Base-by-base conservation (phyloP, 345 rosid species). In the Arabis alpina region DNA sequence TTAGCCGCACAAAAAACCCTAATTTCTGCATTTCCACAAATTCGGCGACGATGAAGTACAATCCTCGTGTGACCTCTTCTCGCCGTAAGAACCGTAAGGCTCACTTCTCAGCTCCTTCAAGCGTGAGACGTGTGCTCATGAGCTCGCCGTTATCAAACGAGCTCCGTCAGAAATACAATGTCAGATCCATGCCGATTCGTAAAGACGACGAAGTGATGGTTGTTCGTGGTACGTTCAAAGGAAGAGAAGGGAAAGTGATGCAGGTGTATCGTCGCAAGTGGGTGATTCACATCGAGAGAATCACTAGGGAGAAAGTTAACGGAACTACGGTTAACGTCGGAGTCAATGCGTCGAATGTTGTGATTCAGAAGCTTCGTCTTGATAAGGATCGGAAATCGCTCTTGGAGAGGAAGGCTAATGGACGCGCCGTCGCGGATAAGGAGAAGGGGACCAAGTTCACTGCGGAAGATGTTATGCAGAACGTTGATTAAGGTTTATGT, bases 51-150 rank as follows among this genome's bases (percentile, higher is more conserved):
- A 88, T 88, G 93, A 88, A 88, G 87, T 80, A 60, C 82, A 88
- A 84, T 48, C 85, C 93, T 6, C 60, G 88, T 34, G 90, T 88
- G 5, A 57, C 85, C 6, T 85, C 90, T 27, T 84, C 88, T 51
- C 87, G 93, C 65, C 81, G 93, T 65, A 86, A 88, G 87, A 88
- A 72, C 77, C 76, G 93, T 36, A 88, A 88, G 77, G 90, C 90
- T 1, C 93, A 88, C 73, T 86, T 88, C 74, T 32, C 86, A 4
- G 93, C 93, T 0, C 87, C 93, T 0, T 88, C 93, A 0, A 82
- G 88, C 60, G 81, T 82, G 4, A 77, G 93, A 1, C 90, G 93
- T 8, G 68, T 88, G 13, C 66, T 88, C 14, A 88, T 88, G 93
- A 82, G 90, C 74, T 81, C 93, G 1, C 81, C 88, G 0, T 78